phyloP scores from a whole-genome alignment of 441 rosid species.

The Hura crepitans region DNA sequence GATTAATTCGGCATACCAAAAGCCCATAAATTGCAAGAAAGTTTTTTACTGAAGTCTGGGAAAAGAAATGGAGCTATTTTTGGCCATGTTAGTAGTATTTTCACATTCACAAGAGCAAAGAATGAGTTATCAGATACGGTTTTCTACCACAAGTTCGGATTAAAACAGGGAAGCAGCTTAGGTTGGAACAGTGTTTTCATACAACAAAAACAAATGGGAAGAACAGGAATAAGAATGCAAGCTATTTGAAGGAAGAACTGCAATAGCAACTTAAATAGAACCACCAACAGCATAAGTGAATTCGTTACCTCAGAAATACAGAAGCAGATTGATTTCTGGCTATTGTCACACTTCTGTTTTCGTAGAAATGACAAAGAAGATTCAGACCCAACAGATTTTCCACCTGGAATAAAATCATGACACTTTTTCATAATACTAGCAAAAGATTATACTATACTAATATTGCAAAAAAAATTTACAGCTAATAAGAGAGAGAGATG shows the following conservation, averaged over 20 bases:
- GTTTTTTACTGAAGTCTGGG: background rate
- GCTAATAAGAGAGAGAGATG: background rate
- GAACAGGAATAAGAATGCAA: background rate
- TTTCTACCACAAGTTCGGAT: background rate
- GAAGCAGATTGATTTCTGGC: slow-evolving; percentile 68
- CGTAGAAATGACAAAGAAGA: slow-evolving; percentile 57
- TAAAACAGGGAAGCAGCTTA: background rate
- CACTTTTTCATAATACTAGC: slow-evolving; percentile 13
- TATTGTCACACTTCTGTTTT: slow-evolving; percentile 54
- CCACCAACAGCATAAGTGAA: slow-evolving; percentile 9
- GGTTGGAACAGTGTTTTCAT: background rate
- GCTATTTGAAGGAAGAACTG: background rate
- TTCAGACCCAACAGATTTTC: slow-evolving; percentile 73
- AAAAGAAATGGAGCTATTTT: background rate
- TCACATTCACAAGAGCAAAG: background rate
- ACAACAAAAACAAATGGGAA: background rate
- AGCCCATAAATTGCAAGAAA: too few species aligned
- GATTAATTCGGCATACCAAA: too few species aligned
- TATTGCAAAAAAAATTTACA: background rate
- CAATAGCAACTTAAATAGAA: background rate
- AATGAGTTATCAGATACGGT: background rate
- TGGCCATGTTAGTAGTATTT: background rate
- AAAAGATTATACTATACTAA: slow-evolving; percentile 3
- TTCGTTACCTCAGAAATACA: slow-evolving; percentile 58
- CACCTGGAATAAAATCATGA: slow-evolving; percentile 48